phyloP scores from a whole-genome alignment of 495 filamentous ascomycete genomes.

The Hypoxylon intermedium region DNA sequence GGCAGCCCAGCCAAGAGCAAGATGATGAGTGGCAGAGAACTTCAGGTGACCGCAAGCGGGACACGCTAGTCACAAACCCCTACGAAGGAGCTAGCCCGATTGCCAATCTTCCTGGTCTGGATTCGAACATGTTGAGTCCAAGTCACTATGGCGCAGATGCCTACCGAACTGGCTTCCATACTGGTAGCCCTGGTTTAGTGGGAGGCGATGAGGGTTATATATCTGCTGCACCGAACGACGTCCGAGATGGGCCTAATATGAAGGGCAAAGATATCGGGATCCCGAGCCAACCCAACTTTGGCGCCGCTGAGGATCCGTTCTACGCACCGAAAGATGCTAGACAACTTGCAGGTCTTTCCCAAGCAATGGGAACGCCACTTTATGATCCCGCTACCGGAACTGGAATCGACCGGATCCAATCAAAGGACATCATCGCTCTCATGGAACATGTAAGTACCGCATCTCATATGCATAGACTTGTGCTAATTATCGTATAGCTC shows the following conservation, averaged over 20 bases:
- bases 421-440: slow-evolving; percentile 93
- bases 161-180: slow-evolving; percentile 53
- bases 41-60: slow-evolving; percentile 61
- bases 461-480: neutral
- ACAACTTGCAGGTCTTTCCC: slow-evolving; percentile 87
- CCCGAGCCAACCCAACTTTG: slow-evolving; percentile 62
- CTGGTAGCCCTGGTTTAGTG: slow-evolving; percentile 58
- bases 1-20: slow-evolving; percentile 57
- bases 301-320: slow-evolving; percentile 64
- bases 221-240: slow-evolving; percentile 77
- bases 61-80: slow-evolving; percentile 64
- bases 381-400: slow-evolving; percentile 90
- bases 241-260: slow-evolving; percentile 60
- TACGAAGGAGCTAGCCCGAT: slow-evolving; percentile 64
- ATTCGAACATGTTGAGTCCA: slow-evolving; percentile 53
- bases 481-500: slow-evolving; percentile 62
- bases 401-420: slow-evolving; percentile 92
- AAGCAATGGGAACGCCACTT: slow-evolving; percentile 84
- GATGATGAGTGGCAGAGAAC: slow-evolving; percentile 64
- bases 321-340: slow-evolving; percentile 67
- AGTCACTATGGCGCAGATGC: slow-evolving; percentile 44
- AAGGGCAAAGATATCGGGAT: slow-evolving; percentile 66
- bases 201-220: slow-evolving; percentile 86
- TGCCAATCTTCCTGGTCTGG: slow-evolving; percentile 58
- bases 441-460: slow-evolving; percentile 85